These are phyloP conservation scores for Brassica cretica DNA, from an alignment of 345 rosid genomes.

Conservation along the genomic window DNA sequence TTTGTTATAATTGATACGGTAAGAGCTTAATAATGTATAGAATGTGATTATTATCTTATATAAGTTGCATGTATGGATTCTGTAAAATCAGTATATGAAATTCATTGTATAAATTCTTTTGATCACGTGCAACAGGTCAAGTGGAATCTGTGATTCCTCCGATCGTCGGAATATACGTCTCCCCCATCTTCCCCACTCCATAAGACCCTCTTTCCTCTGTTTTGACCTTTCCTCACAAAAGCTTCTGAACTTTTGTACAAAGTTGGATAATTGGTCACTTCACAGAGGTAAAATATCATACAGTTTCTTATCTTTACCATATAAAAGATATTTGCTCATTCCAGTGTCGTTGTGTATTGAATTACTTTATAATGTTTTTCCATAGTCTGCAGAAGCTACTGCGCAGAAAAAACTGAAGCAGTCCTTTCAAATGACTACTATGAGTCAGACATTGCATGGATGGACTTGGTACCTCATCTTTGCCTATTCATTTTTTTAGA, in stretches of 20 bases:
- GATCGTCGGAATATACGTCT: slow-evolving; percentile 17
- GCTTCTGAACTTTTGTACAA: not conserved
- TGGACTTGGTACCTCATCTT: slow-evolving; percentile 71
- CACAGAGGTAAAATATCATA: slow-evolving; percentile 1
- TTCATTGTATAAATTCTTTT: not conserved
- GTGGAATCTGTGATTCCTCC: not conserved
- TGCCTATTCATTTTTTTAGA: not conserved
- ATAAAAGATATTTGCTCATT: not conserved
- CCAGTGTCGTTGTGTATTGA: slow-evolving; percentile 8
- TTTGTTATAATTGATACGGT: no score
- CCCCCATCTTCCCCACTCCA: slow-evolving; percentile 68
- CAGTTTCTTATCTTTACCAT: not conserved
- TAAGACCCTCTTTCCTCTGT: slow-evolving; percentile 16
- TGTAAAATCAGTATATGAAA: not conserved
- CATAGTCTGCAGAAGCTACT: slow-evolving; percentile 40
- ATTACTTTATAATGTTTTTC: slow-evolving; percentile 6
- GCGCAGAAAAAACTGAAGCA: slow-evolving; percentile 83
- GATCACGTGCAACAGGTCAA: not conserved
- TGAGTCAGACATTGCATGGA: slow-evolving; percentile 76
- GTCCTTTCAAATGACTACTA: slow-evolving; percentile 86
- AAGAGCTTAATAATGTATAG: not conserved
- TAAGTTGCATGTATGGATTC: not conserved
- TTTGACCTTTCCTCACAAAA: not conserved
- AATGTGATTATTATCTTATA: not conserved
- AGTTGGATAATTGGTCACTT: not conserved